Evolutionary conservation across 2,329 filamentous ascomycete genomes (phyloP).

Genomic region (Alternaria brassicae): DNA sequence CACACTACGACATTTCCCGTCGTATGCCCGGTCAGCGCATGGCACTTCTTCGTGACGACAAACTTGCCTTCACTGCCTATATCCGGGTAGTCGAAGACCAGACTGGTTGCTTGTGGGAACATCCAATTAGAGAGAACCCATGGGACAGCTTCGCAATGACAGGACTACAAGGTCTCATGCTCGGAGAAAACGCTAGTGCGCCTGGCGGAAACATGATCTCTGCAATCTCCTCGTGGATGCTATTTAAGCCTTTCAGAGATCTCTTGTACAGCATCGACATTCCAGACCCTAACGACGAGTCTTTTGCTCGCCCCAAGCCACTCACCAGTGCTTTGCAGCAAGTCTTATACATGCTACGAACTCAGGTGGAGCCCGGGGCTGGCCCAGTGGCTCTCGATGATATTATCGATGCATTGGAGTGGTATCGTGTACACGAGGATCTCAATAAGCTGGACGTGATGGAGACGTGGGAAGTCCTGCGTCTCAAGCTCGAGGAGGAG

Average conservation of each 20-base stretch:
- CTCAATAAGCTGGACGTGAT: slow-evolving; percentile 59
- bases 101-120: slow-evolving; percentile 68
- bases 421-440: slow-evolving; percentile 50
- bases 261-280: slow-evolving; percentile 60
- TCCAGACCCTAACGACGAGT: slow-evolving; percentile 56
- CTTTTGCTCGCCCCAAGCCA: slow-evolving; percentile 58
- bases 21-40: slow-evolving; percentile 65
- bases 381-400: slow-evolving; percentile 45
- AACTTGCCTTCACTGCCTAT: slow-evolving; percentile 67
- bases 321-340: slow-evolving; percentile 60
- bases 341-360: slow-evolving; percentile 59
- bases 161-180: slow-evolving; percentile 60
- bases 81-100: slow-evolving; percentile 67
- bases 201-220: slow-evolving; percentile 57
- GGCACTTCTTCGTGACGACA: slow-evolving; percentile 66
- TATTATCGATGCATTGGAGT: slow-evolving; percentile 49
- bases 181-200: slow-evolving; percentile 39
- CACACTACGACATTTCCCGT: slow-evolving; percentile 64
- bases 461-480: slow-evolving; percentile 63
- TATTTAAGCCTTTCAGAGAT: slow-evolving; percentile 65
- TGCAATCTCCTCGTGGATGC: slow-evolving; percentile 64
- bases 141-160: slow-evolving; percentile 66
- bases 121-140: slow-evolving; percentile 60
- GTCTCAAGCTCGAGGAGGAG: slow-evolving; percentile 61
- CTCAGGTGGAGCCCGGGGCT: slow-evolving; percentile 48